A percentile compares a stretch with the other conserved stretches of the same genome.
These are phyloP conservation scores for Ascobolus immersus DNA, from an alignment of 495 filamentous ascomycete species.

Conservation along the genomic window DNA sequence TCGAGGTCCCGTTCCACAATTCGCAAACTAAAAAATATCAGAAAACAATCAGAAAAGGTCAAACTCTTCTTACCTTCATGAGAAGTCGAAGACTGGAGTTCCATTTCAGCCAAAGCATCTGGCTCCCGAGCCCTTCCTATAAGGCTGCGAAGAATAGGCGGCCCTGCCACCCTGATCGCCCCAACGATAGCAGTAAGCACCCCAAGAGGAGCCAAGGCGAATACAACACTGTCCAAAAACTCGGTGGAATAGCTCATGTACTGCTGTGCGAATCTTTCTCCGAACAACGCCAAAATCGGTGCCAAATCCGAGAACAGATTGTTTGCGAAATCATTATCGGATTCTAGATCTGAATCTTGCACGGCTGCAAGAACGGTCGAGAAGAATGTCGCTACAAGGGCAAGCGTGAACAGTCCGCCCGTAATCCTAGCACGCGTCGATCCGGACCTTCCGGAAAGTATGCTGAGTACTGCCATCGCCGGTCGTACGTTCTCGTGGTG, in stretches of 20 bases:
- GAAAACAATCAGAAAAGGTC: too few relatives aligned
- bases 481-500: too few relatives aligned
- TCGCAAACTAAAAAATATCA: constrained; percentile 12
- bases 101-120: constrained; percentile 13
- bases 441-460: too few relatives aligned
- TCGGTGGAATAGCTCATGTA: constrained; percentile 23
- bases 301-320: constrained; percentile 22
- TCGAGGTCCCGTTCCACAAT: constrained; percentile 16
- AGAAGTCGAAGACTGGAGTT: constrained; percentile 17
- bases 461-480: too few relatives aligned
- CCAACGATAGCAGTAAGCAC: constrained; percentile 27
- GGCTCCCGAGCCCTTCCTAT: constrained; percentile 20
- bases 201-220: constrained; percentile 26
- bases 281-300: constrained; percentile 27
- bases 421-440: too few relatives aligned
- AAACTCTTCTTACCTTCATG: too few relatives aligned
- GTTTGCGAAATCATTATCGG: constrained; percentile 26
- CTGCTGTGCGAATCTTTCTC: constrained; percentile 5
- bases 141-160: constrained; percentile 22
- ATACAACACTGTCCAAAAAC: constrained; percentile 25
- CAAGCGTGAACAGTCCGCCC: too few relatives aligned
- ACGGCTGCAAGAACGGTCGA: too few relatives aligned
- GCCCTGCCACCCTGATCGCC: constrained; percentile 26
- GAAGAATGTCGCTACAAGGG: too few relatives aligned
- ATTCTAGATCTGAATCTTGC: too few relatives aligned